Evolutionary conservation across 306 rosid genomes (phyloP), one percentile per base, ranked within the genome.

Genomic region (Quercus variabilis): DNA sequence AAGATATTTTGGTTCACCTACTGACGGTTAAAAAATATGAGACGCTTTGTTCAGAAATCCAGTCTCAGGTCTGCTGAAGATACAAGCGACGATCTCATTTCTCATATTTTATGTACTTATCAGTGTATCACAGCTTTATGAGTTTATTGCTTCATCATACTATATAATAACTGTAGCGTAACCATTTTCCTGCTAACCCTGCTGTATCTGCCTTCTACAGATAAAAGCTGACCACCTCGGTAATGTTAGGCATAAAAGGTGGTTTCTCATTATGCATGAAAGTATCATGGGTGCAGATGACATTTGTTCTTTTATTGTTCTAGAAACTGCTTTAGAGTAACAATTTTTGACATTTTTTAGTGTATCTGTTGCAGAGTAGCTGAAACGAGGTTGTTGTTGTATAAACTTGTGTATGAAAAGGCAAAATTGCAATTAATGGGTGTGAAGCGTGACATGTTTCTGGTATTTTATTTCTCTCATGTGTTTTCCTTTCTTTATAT

Each of bases 401-500:
- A 74, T 74, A 83, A 82, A 74, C 60, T 93, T 81, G 93, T 81
- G 18, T 87, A 84, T 87, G 80, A 89, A 81, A 95, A 79, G 84
- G 94, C 96, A 55, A 93, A 88, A 81, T 74, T 89, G 78, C 94
- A 87, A 76, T 78, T 95, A 85, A 62, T 85, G 94, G 71, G 76
- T 58, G 60, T 84, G 82, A 90, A 90, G 91, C 94, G 55, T 49
- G 84, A 86, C 68, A 86, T 75, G 71, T 87, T 89, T 71, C 92
- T 51, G 97, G 99, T 92, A 89, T 58, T 11, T 38, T 74, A 2
- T 41, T 73, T 82, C 59, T 70, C 81, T 49, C 69, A 26, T 65
- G 75, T 83, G 21, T 58, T 58, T 52, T 82, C 20, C 74, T 62
- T 79, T 78, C 69, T 73, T 75, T 59, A 59, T 54, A 56, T 43